Percentiles rank a stretch among this genome's conserved stretches.
phyloP scores from a whole-genome alignment of 306 rosid species.

The Cicer arietinum region DNA sequence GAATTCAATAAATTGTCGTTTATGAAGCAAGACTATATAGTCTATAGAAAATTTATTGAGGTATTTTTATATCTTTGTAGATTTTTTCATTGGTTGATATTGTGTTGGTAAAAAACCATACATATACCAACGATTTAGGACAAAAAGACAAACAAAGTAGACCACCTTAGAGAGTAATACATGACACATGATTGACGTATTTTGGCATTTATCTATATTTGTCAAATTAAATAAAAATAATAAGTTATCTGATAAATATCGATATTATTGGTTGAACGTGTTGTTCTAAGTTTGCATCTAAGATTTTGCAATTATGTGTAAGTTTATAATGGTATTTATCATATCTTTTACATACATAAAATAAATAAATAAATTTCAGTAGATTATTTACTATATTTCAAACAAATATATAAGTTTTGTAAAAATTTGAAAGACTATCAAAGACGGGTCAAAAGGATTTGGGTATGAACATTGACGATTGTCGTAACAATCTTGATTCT shows the following conservation, averaged over 20 bases:
- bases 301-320: too few relatives aligned
- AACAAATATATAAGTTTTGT: not conserved
- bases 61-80: too few relatives aligned
- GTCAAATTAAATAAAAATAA: not conserved
- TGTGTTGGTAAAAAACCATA: not conserved
- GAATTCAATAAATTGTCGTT: slow-evolving; percentile 5
- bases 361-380: too few relatives aligned
- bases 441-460: not conserved
- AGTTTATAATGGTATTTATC: too few relatives aligned
- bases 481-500: too few relatives aligned
- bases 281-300: too few relatives aligned
- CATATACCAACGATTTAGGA: slow-evolving; percentile 1
- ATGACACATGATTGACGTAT: not conserved
- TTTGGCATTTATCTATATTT: not conserved
- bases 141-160: not conserved
- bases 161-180: not conserved
- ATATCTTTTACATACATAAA: too few relatives aligned
- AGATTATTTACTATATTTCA: not conserved
- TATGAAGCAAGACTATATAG: not conserved
- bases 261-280: too few relatives aligned
- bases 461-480: too few relatives aligned
- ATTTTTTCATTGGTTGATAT: not conserved
- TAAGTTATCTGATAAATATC: too few relatives aligned
- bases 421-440: not conserved
- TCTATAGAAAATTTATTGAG: too few relatives aligned